Evolutionary conservation across 371 early-diverging fungal genomes (phyloP).

Genomic region (Mortierella sp.): DNA sequence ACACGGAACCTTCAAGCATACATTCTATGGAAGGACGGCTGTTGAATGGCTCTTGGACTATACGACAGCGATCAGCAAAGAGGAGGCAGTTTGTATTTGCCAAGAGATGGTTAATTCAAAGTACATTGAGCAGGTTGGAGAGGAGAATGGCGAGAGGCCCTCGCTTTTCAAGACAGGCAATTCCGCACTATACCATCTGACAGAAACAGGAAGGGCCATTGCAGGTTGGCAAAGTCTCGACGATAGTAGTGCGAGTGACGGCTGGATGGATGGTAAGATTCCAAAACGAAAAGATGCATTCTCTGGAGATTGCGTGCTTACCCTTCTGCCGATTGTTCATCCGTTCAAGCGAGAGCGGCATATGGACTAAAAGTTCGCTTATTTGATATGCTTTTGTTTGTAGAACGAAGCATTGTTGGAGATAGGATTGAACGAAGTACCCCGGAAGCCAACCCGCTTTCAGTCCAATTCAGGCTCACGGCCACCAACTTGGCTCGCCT

Average conservation of each 20-base stretch:
- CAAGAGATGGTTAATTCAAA: slow-evolving; percentile 64
- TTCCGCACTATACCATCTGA: slow-evolving; percentile 67
- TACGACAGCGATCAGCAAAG: slow-evolving; percentile 67
- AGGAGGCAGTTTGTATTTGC: slow-evolving; percentile 68
- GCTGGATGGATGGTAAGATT: slow-evolving; percentile 48
- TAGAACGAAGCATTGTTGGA: slow-evolving; percentile 22
- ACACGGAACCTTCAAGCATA: slow-evolving; percentile 28
- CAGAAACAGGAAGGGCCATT: slow-evolving; percentile 59
- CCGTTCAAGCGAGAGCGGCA: no score
- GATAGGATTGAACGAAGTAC: slow-evolving; percentile 13
- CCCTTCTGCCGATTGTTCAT: no score
- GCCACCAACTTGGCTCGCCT: slow-evolving; percentile 19
- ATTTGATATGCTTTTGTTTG: background rate
- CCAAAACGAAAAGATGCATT: background rate
- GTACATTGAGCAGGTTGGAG: slow-evolving; percentile 66
- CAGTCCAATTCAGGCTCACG: slow-evolving; percentile 23
- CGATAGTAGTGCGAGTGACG: slow-evolving; percentile 19
- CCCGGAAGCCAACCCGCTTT: slow-evolving; percentile 14
- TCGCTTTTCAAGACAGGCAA: slow-evolving; percentile 57
- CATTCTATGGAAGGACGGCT: slow-evolving; percentile 54
- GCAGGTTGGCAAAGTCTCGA: slow-evolving; percentile 62
- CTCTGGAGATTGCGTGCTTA: no score
- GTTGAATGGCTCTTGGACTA: slow-evolving; percentile 74
- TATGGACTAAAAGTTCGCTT: slow-evolving; percentile 11
- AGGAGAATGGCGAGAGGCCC: slow-evolving; percentile 50